Evolutionary conservation across 1,284 basidiomycete genomes (phyloP), one percentile per base, ranked within the genome.

Genomic region (Ustilago sp.): DNA sequence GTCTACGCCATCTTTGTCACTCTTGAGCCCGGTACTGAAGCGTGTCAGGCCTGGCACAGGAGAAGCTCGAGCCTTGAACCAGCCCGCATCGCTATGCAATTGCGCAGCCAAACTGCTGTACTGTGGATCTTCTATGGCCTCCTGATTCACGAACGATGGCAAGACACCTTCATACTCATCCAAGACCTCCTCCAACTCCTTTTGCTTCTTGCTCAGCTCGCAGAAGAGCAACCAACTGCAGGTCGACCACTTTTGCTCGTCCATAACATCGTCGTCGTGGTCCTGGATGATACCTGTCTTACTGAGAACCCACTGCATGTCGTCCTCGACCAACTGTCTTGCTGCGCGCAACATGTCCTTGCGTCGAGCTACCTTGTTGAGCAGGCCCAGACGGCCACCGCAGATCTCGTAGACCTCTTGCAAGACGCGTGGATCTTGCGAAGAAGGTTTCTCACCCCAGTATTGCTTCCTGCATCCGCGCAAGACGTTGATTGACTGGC

Each of bases 231-330:
- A 69, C 82, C 82, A 83, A 60, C 79, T 81, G 68, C 82, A 83
- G 4, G 82, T 83, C 35, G 79, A 74, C 82, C 82, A 83, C 74
- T 83, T 77, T 60, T 83, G 82, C 68, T 83, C 82, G 63, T 83
- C 82, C 82, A 83, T 83, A 51, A 82, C 82, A 59, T 82, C 82
- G 43, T 83, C 82, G 47, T 83, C 82, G 45, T 83, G 82, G 41
- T 83, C 81, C 57, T 82, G 79, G 43, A 84, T 84, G 63, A 84
- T 80, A 15, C 80, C 80, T n/a, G 82, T 84, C 69, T 83, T 83
- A 63, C 76, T 80, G 54, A 83, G 73, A 28, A 83, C 59, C 81
- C 81, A 83, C 43, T 82, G 77, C 71, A 79, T 74, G 59, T 83
- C 82, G 47, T 83, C 82, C 50, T 83, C 81, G 9, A 83, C 76